phyloP scores from a whole-genome alignment of 768 basidiomycete species.

The Mrakia gelida region DNA sequence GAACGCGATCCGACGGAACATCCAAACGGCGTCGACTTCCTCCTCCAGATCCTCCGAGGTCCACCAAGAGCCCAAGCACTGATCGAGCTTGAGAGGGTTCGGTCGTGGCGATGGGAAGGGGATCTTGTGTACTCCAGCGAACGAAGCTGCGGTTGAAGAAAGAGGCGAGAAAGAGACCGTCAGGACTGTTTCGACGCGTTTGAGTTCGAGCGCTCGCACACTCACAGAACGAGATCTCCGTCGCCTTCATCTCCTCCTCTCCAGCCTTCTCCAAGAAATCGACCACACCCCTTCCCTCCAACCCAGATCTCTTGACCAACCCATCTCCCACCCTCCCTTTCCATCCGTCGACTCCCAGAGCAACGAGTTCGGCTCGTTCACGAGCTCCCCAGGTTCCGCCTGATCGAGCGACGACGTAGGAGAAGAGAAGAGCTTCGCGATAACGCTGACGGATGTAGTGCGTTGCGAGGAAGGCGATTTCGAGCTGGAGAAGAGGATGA shows the following conservation, averaged over 20 bases:
- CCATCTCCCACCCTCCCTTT: conserved; percentile 34
- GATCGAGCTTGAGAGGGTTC: conserved; percentile 32
- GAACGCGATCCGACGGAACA: conserved; percentile 46
- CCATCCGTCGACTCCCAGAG: conserved; percentile 37
- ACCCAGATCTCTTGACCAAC: conserved; percentile 15
- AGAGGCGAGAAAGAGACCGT: conserved; percentile 23
- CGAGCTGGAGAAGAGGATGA: conserved; percentile 4
- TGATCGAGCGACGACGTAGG: conserved; percentile 45
- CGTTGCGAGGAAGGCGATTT: conserved; percentile 39
- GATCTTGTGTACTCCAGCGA: neutral
- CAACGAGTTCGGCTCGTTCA: conserved; percentile 25
- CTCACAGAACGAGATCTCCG: conserved; percentile 23
- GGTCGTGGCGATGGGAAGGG: neutral
- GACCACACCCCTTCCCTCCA: conserved; percentile 20
- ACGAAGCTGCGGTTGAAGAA: conserved; percentile 26
- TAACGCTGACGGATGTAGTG: conserved; percentile 46
- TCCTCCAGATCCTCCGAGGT: conserved; percentile 14
- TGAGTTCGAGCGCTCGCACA: neutral
- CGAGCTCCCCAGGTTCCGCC: conserved; percentile 28
- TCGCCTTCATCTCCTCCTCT: conserved; percentile 32
- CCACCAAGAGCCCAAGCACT: conserved; percentile 38
- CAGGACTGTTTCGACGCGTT: neutral
- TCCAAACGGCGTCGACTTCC: conserved; percentile 36
- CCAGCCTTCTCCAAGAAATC: neutral
- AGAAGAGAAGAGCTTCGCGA: conserved; percentile 47